phyloP scores from a whole-genome alignment of 2,329 filamentous ascomycete genomes.

The Stromatinia cepivora region DNA sequence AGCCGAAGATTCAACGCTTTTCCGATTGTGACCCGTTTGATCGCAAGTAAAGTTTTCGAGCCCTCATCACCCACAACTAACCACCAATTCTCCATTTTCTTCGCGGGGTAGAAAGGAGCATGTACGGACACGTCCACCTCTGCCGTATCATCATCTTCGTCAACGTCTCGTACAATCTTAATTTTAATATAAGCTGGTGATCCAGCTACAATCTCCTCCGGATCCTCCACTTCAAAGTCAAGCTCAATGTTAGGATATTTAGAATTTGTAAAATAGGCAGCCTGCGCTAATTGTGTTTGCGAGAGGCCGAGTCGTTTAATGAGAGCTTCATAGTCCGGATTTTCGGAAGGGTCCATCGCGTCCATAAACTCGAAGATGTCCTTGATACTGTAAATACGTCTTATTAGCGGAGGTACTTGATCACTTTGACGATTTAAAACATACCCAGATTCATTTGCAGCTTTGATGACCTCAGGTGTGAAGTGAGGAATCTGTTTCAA shows the following conservation, averaged over 20 bases:
- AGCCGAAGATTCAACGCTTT: slow-evolving; percentile 74
- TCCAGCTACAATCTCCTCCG: slow-evolving; percentile 76
- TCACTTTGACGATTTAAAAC: slow-evolving; percentile 39
- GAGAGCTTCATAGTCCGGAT: slow-evolving; percentile 74
- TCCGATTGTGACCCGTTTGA: slow-evolving; percentile 90
- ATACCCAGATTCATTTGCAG: slow-evolving; percentile 75
- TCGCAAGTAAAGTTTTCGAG: slow-evolving; percentile 82
- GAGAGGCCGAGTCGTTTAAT: slow-evolving; percentile 76
- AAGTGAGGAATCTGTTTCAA: slow-evolving; percentile 98
- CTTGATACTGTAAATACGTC: slow-evolving; percentile 62
- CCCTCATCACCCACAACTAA: slow-evolving; percentile 91
- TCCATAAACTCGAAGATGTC: slow-evolving; percentile 99
- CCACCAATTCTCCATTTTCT: slow-evolving; percentile 99
- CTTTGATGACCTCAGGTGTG: slow-evolving; percentile 76
- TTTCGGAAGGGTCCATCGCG: slow-evolving; percentile 94
- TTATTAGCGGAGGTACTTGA: slow-evolving; percentile 39
- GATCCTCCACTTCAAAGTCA: slow-evolving; percentile 81
- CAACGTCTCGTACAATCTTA: slow-evolving; percentile 78
- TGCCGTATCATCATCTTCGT: slow-evolving; percentile 65
- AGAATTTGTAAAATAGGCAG: slow-evolving; percentile 92
- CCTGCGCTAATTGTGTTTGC: slow-evolving; percentile 79
- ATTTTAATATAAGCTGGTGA: slow-evolving; percentile 81
- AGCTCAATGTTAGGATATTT: slow-evolving; percentile 95
- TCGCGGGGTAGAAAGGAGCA: slow-evolving; percentile 87
- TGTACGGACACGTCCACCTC: slow-evolving; percentile 83